A percentile compares a stretch with the other conserved stretches of the same genome.
Evolutionary conservation across 1,284 basidiomycete genomes (phyloP).

Genomic region (Cystobasidium sp.): DNA sequence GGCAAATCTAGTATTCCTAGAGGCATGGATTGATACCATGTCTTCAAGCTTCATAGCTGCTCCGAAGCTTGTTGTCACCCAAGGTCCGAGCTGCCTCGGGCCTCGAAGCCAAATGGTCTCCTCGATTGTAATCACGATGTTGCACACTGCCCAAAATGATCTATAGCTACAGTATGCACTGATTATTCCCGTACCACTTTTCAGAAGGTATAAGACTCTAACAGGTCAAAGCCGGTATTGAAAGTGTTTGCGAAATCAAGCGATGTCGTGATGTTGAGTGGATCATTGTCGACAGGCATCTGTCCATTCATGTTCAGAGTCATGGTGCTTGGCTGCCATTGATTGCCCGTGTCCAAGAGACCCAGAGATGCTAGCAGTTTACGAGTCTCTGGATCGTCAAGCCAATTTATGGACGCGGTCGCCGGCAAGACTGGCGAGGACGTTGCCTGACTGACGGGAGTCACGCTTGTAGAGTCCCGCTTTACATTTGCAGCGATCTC

Average conservation of each 20-base stretch:
- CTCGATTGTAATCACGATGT: not conserved
- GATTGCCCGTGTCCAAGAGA: conserved; percentile 6
- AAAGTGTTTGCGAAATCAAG: conserved; percentile 23
- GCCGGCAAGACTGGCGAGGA: not conserved
- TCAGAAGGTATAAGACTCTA: conserved; percentile 16
- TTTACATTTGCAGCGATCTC: conserved; percentile 24
- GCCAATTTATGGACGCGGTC: conserved; percentile 25
- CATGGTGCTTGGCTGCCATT: conserved; percentile 10
- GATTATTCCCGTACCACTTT: not conserved
- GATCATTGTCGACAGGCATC: not conserved
- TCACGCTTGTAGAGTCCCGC: not conserved
- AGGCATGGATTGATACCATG: too few species aligned
- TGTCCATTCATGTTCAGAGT: not conserved
- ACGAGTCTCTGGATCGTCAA: conserved; percentile 35
- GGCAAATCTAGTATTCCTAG: too few species aligned
- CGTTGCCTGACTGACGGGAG: conserved; percentile 8
- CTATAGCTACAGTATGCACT: not conserved
- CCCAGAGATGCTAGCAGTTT: conserved; percentile 26
- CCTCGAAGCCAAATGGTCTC: too few species aligned
- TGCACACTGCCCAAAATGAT: not conserved
- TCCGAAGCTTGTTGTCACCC: too few species aligned
- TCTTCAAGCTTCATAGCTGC: too few species aligned
- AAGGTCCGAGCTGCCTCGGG: too few species aligned
- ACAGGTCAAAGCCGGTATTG: conserved; percentile 24
- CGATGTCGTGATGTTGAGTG: conserved; percentile 7